These are phyloP conservation scores for Hypoxylon fragiforme DNA, from an alignment of 495 filamentous ascomycete genomes.

Conservation along the genomic window DNA sequence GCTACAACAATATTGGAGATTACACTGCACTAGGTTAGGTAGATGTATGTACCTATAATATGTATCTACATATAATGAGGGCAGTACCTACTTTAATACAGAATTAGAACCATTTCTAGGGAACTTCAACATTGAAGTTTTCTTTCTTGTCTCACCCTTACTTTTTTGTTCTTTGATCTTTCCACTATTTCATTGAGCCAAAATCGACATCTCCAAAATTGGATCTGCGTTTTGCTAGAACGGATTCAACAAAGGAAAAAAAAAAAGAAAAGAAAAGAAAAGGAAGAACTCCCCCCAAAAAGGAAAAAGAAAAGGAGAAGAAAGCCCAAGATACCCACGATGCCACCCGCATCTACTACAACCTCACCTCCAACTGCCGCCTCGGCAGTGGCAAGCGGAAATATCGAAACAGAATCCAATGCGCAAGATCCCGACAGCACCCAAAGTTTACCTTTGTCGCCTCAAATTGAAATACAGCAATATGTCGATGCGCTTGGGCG, in stretches of 20 bases:
- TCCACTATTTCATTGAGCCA: not conserved
- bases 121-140: too few relatives aligned
- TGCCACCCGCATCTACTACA: conserved; percentile 10
- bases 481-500: conserved; percentile 26
- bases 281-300: too few relatives aligned
- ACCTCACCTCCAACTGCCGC: conserved; percentile 10
- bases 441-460: conserved; percentile 34
- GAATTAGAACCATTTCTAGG: too few relatives aligned
- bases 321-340: conserved; percentile 19
- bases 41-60: too few relatives aligned
- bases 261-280: too few relatives aligned
- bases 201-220: conserved; percentile 2
- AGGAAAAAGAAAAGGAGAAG: too few relatives aligned
- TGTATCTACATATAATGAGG: too few relatives aligned
- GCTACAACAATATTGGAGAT: too few relatives aligned
- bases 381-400: conserved; percentile 3
- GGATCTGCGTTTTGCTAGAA: conserved; percentile 1
- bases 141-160: too few relatives aligned
- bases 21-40: too few relatives aligned
- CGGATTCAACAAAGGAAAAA: conserved; percentile 1
- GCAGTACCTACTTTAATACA: too few relatives aligned
- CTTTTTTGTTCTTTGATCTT: not conserved
- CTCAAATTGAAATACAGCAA: conserved; percentile 46
- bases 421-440: conserved; percentile 12
- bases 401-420: conserved; percentile 6